Conservation (phyloP, 2,329 filamentous ascomycete species). For the Magnaporthiopsis poae region DNA sequence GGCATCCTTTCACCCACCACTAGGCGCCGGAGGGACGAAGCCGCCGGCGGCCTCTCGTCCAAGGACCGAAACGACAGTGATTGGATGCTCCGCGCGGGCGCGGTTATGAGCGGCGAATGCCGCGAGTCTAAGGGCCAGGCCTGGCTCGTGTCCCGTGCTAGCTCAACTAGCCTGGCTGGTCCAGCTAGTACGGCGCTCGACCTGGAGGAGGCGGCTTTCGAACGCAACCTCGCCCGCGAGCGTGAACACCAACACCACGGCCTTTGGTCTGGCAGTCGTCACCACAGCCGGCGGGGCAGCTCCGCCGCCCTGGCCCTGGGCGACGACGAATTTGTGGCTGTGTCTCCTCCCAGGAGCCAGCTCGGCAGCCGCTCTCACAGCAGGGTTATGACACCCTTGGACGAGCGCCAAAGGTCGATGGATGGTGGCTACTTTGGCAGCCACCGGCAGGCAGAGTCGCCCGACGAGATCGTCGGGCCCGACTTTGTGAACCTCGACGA, state of each 20-base stretch:
- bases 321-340: conserved; percentile 23
- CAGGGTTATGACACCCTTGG: conserved; percentile 36
- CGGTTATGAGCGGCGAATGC: conserved; percentile 50
- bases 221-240: conserved; percentile 42
- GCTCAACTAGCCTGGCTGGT: conserved; percentile 51
- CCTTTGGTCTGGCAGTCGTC: conserved; percentile 30
- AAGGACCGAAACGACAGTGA: conserved; percentile 43
- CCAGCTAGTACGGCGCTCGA: conserved; percentile 30
- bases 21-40: conserved; percentile 23
- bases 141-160: conserved; percentile 57
- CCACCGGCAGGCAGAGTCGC: conserved; percentile 19
- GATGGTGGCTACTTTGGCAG: conserved; percentile 27
- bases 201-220: conserved; percentile 41
- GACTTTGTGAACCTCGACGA: conserved; percentile 57
- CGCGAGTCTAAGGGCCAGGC: conserved; percentile 59
- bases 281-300: conserved; percentile 36
- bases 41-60: conserved; percentile 17
- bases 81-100: conserved; percentile 56
- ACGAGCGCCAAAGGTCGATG: conserved; percentile 20
- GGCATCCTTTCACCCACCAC: conserved; percentile 17
- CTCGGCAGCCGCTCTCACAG: conserved; percentile 37
- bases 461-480: conserved; percentile 37
- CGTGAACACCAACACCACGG: conserved; percentile 31
- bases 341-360: conserved; percentile 32
- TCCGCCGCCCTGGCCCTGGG: conserved; percentile 22